A percentile compares a stretch with the other conserved stretches of the same genome.
Conservation (phyloP, 345 rosid species). For the Murraya paniculata region DNA sequence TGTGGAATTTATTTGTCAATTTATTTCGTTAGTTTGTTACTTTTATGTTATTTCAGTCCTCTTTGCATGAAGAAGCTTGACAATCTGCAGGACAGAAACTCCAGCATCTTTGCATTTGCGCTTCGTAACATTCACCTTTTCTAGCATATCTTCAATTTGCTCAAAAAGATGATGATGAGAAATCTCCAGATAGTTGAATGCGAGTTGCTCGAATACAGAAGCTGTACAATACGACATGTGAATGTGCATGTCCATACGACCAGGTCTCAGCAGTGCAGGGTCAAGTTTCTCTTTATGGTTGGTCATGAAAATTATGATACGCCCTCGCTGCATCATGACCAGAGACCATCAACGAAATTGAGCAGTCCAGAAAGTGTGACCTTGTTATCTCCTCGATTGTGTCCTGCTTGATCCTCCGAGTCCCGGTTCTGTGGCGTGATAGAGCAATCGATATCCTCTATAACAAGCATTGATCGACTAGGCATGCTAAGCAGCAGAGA, state of each 20-base stretch:
- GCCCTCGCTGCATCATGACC: constrained; percentile 26
- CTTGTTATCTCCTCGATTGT: no score
- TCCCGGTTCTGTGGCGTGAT: no score
- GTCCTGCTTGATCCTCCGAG: no score
- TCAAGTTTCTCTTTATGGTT: constrained; percentile 29
- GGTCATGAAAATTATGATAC: constrained; percentile 29
- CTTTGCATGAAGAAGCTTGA: constrained; percentile 1
- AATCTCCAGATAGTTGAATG: constrained; percentile 1
- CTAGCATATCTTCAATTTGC: constrained; percentile 9
- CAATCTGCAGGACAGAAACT: constrained; percentile 4
- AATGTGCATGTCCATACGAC: constrained; percentile 33
- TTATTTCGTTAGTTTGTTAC: no score
- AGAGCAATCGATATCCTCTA: no score
- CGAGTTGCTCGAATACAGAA: not conserved
- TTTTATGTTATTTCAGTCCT: not conserved
- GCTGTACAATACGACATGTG: not conserved
- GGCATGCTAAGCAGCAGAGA: no score
- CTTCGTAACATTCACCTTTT: constrained; percentile 11
- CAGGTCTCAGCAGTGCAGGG: constrained; percentile 31
- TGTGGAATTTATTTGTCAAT: no score
- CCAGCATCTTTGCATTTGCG: not conserved
- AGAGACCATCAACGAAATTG: constrained; percentile 24
- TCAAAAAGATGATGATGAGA: not conserved
- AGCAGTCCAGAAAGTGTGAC: not conserved
- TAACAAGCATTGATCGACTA: no score